Conservation (phyloP, 352 stramenopile species). For the Phytopythium oedochilum region DNA sequence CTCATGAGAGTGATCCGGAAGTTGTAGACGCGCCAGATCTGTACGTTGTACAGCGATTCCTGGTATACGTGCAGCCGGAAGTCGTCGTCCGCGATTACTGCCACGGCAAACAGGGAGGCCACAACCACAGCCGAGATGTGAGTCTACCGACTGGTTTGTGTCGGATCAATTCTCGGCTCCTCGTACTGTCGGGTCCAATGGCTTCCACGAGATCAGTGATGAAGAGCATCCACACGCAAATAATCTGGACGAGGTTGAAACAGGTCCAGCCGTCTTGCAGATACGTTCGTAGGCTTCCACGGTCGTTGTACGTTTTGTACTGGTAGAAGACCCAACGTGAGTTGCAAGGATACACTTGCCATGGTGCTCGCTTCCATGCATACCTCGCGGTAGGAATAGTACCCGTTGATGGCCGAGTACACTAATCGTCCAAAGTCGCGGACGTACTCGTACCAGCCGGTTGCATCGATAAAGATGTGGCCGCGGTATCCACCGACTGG, state of each 20-base stretch:
- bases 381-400: slow-evolving; percentile 72
- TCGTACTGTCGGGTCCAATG: slow-evolving; percentile 21
- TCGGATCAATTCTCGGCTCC: too few species aligned
- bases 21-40: slow-evolving; percentile 57
- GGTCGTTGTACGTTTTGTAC: slow-evolving; percentile 40
- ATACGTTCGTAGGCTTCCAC: slow-evolving; percentile 50
- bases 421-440: slow-evolving; percentile 46
- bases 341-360: too few species aligned
- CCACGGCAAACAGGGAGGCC: background rate
- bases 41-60: slow-evolving; percentile 54
- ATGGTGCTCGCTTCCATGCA: too few species aligned
- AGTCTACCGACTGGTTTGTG: too few species aligned
- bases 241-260: slow-evolving; percentile 72
- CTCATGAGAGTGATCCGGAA: slow-evolving; percentile 74
- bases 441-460: slow-evolving; percentile 44
- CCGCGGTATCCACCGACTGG: slow-evolving; percentile 63
- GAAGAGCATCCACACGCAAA: slow-evolving; percentile 63
- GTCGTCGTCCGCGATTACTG: slow-evolving; percentile 16
- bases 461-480: slow-evolving; percentile 39
- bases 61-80: slow-evolving; percentile 53
- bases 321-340: background rate
- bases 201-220: slow-evolving; percentile 45
- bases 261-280: slow-evolving; percentile 74
- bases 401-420: slow-evolving; percentile 61
- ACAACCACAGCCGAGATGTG: too few species aligned